Conservation (phyloP, 257 asterid species). For the Solanum piurae region DNA sequence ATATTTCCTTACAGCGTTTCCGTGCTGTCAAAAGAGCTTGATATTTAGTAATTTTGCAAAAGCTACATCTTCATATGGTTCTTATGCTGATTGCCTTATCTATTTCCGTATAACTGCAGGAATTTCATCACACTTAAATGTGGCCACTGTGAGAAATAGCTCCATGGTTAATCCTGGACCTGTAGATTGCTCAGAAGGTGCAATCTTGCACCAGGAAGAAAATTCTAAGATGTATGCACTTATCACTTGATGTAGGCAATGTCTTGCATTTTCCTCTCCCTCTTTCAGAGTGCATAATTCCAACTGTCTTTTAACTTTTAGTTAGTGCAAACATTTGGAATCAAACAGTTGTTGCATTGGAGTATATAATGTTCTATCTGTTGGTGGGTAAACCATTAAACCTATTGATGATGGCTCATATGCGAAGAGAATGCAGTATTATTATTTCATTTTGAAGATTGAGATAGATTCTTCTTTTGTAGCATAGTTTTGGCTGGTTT, state of each 20-base stretch:
- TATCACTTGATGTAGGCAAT: background rate
- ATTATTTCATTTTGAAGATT: background rate
- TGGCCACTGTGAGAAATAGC: slow-evolving; percentile 26
- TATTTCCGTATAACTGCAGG: background rate
- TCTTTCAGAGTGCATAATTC: background rate
- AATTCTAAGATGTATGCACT: slow-evolving; percentile 26
- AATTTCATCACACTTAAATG: slow-evolving; percentile 11
- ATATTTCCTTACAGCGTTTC: background rate
- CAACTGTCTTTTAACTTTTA: background rate
- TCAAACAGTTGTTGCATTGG: background rate
- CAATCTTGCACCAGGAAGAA: slow-evolving; percentile 25
- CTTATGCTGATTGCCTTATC: background rate
- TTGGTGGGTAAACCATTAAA: background rate
- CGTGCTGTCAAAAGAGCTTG: background rate
- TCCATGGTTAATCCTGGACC: slow-evolving; percentile 25
- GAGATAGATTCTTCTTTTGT: background rate
- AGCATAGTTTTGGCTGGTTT: background rate
- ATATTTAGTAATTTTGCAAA: background rate
- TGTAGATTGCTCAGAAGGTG: slow-evolving; percentile 28
- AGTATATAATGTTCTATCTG: background rate
- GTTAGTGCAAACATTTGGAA: background rate
- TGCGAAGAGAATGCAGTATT: background rate
- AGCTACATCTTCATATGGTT: background rate
- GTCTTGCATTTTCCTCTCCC: background rate
- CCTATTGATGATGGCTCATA: background rate